A percentile compares a stretch with the other conserved stretches of the same genome.
These are phyloP conservation scores for Saccharomyces hybrid DNA, from an alignment of 1,139 yeast genomes.

Conservation along the genomic window DNA sequence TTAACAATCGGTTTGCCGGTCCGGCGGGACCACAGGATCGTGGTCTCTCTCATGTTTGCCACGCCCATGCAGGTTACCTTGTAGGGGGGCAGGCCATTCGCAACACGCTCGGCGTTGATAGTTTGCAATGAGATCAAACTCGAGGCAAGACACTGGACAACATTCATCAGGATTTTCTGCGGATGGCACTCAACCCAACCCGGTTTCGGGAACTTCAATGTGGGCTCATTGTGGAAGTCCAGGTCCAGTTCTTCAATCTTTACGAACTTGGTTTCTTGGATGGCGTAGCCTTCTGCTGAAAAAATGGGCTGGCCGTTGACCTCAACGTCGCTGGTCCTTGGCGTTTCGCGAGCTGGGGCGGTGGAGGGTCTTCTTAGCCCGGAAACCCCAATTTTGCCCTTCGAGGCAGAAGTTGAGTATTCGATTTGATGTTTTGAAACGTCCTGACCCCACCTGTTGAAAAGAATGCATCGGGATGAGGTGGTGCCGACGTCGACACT, in stretches of 20 bases:
- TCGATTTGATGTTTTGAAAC: no score
- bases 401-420: no score
- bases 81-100: slow-evolving; percentile 44
- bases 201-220: slow-evolving; percentile 65
- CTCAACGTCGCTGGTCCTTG: no score
- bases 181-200: slow-evolving; percentile 98
- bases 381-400: no score
- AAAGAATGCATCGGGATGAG: no score
- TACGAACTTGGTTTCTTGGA: slow-evolving; percentile 47
- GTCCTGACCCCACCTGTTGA: no score
- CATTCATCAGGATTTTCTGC: slow-evolving; percentile 71
- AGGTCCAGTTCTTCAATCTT: slow-evolving; percentile 48
- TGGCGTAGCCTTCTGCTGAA: slow-evolving; percentile 69
- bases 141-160: slow-evolving; percentile 66
- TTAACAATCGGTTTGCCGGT: slow-evolving; percentile 80
- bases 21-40: slow-evolving; percentile 77
- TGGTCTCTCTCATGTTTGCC: slow-evolving; percentile 94
- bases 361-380: no score
- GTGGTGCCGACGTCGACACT: no score
- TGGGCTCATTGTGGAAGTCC: slow-evolving; percentile 52
- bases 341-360: no score
- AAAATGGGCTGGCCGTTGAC: slow-evolving; percentile 42
- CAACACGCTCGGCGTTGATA: slow-evolving; percentile 43
- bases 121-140: slow-evolving; percentile 52
- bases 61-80: slow-evolving; percentile 64